Conservation (phyloP, 2,329 filamentous ascomycete genomes). For the Penicillium thymicola region DNA sequence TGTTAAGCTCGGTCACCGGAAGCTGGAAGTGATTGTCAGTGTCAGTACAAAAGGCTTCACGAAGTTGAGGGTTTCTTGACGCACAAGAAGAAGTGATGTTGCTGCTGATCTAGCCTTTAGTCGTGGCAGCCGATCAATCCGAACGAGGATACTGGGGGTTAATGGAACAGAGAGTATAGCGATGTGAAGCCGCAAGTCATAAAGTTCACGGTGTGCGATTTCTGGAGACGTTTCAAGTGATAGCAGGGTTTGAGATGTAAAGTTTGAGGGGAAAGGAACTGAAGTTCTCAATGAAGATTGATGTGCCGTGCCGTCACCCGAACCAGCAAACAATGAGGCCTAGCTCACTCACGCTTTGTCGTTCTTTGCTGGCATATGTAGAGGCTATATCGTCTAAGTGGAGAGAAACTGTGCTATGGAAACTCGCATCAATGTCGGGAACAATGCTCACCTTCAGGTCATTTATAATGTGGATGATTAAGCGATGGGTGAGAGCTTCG, state of each 20-base stretch:
- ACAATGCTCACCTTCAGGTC: background rate
- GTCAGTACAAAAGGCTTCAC: background rate
- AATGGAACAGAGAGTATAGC: background rate
- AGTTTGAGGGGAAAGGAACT: background rate
- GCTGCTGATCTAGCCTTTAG: background rate
- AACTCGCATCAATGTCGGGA: background rate
- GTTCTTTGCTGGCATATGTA: background rate
- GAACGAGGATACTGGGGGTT: background rate
- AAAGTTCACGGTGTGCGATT: no score
- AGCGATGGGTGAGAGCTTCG: background rate
- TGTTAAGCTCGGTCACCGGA: background rate
- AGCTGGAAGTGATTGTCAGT: background rate
- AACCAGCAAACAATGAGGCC: background rate
- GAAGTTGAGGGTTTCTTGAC: background rate
- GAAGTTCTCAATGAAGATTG: background rate
- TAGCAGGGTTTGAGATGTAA: background rate
- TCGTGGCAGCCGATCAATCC: background rate
- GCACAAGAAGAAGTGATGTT: background rate
- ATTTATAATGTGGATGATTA: background rate
- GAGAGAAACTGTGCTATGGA: background rate
- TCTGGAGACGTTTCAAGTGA: background rate
- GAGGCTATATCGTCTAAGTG: background rate
- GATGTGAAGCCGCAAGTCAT: background rate
- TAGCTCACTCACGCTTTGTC: no score
- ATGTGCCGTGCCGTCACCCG: background rate